Conservation (phyloP, 176 grass and related monocot genomes). For the Phoenix dactylifera region DNA sequence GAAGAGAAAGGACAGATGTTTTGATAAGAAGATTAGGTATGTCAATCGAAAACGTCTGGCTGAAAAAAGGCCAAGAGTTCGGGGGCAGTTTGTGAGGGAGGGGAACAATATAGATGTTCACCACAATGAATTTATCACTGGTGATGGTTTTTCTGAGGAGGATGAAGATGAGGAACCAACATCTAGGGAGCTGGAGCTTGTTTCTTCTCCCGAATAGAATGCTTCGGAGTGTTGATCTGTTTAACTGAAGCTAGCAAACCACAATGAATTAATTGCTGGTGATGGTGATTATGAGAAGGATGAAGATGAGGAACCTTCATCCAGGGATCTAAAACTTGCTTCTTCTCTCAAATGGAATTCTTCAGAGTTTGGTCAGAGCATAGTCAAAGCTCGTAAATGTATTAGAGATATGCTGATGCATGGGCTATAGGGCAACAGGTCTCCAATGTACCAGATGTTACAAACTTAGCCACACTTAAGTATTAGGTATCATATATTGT, state of each 20-base stretch:
- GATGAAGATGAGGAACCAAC: constrained; percentile 58
- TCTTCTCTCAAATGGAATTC: too few species aligned
- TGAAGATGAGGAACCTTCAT: too few species aligned
- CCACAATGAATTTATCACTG: constrained; percentile 28
- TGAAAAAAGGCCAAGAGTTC: constrained; percentile 70
- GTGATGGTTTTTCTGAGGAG: constrained; percentile 61
- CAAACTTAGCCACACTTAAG: too few species aligned
- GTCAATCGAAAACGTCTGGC: constrained; percentile 74
- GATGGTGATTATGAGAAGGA: too few species aligned
- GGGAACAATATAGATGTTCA: constrained; percentile 39
- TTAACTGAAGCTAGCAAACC: not conserved
- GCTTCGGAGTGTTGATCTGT: not conserved
- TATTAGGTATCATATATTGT: too few species aligned
- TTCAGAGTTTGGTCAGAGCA: too few species aligned
- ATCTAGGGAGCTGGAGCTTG: constrained; percentile 46
- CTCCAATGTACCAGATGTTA: too few species aligned
- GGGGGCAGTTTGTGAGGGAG: constrained; percentile 90
- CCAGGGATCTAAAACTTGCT: too few species aligned
- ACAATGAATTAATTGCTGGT: too few species aligned
- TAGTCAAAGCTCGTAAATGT: too few species aligned
- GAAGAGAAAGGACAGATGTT: constrained; percentile 87
- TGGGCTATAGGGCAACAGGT: too few species aligned
- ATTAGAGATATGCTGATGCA: too few species aligned
- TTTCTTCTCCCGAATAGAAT: constrained; percentile 60
- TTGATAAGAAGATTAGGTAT: constrained; percentile 98